phyloP scores from a whole-genome alignment of 2,329 filamentous ascomycete species.

The Penicillium concentricum region DNA sequence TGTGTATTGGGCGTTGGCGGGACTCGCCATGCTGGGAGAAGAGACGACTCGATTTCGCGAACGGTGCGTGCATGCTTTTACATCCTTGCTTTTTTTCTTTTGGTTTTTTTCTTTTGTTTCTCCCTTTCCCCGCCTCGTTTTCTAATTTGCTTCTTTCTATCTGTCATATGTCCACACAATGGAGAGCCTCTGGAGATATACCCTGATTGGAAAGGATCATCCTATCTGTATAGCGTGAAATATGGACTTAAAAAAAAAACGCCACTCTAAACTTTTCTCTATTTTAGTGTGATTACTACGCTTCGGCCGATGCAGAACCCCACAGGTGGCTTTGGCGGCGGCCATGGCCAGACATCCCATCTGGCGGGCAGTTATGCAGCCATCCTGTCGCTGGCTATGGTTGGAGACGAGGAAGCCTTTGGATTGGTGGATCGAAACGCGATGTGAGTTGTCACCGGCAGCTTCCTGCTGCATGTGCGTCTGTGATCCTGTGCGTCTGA shows the following conservation, averaged over 20 bases:
- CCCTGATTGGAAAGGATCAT: conserved; percentile 2
- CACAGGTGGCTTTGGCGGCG: conserved; percentile 84
- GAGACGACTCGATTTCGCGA: conserved; percentile 66
- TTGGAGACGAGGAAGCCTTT: conserved; percentile 72
- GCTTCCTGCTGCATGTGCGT: background rate
- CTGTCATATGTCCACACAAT: background rate
- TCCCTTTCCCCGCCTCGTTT: background rate
- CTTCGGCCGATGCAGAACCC: conserved; percentile 78
- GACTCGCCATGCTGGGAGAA: conserved; percentile 71
- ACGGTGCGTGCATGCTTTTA: conserved; percentile 39
- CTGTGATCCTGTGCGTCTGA: conserved; percentile 21
- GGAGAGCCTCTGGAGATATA: background rate
- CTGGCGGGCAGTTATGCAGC: conserved; percentile 86
- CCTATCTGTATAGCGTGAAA: background rate
- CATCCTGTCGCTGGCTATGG: conserved; percentile 73
- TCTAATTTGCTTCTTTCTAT: background rate
- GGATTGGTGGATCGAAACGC: conserved; percentile 74
- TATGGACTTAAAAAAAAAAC: background rate
- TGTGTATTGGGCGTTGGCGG: conserved; percentile 86
- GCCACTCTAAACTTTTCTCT: background rate
- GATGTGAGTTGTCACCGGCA: conserved; percentile 53
- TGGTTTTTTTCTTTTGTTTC: background rate
- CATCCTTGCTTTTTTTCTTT: conserved; percentile 5
- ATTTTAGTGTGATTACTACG: conserved; percentile 63
- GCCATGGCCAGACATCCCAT: conserved; percentile 87